Evolutionary conservation across 2,329 filamentous ascomycete genomes (phyloP), one percentile per base, ranked within the genome.

Genomic region (Seiridium cupressi): DNA sequence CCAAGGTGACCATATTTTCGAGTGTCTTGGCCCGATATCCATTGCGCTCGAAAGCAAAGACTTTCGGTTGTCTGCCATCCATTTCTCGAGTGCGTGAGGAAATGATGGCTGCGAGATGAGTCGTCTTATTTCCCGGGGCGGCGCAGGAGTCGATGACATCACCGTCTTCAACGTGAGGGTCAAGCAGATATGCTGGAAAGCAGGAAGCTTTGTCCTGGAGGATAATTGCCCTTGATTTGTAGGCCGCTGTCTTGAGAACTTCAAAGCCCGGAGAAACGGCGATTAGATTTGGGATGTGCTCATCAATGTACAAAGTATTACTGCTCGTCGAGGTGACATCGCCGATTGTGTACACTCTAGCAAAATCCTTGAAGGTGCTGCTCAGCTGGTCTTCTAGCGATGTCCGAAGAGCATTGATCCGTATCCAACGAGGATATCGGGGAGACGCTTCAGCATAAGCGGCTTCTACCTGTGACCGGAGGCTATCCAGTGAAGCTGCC

Each of bases 201-300:
- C 95, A 99, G 0, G 93, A 97, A 0, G 95, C 94, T 74, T 97
- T 98, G 70, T 98, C 95, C 73, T 99, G 95, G 32, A 98, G 79
- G 61, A 98, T 97, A 57, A 98, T 85, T 51, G 87, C 84, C 1
- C 94, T 94, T 1, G 83, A 79, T 11, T 79, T 83, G 73, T 98
- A 98, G 0, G 92, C 89, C 11, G 83, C 76, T 6, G 86, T 89
- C 63, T 88, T 89, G 26, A 87, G 89, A 48, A 97, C 79, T 69
- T 96, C 91, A 44, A 84, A 81, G 1, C 84, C 82, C 0, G 89
- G 85, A 2, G 91, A 88, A 1, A 97, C 78, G 2, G 93, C 95
- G 5, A 99, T 74, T 3, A 99, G 81, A 67, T 95, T 88, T 0
- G 93, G 92, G 6, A 99, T 86, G 69, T 97, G 85, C 5, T 84